Evolutionary conservation across 2,329 filamentous ascomycete species (phyloP), one percentile per base, ranked within the genome.

Genomic region (Apiospora rasikravindrae): DNA sequence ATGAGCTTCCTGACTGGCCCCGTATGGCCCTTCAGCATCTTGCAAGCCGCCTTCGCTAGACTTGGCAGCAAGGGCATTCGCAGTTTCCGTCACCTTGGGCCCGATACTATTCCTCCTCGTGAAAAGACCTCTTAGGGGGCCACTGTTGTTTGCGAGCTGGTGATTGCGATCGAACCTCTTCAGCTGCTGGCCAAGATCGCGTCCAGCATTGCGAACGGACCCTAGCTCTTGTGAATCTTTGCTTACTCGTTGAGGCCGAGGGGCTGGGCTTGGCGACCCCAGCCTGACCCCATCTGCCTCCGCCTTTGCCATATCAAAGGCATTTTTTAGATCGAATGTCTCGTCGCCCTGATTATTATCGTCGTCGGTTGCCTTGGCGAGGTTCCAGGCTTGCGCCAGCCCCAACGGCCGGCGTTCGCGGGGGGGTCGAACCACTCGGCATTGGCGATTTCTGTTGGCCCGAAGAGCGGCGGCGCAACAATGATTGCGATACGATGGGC

Each of bases 201-300:
- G 40, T 40, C 47, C 68, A 26, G 49, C 37, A 51, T 57, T 53
- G 29, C 29, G 68, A 51, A n/a, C 19, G 19, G 45, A 24, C 13
- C 40, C 66, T 26, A 68, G 7, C 40, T 68, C 44, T 10, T 68
- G n/a, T 29, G 66, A 29, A 45, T 33, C n/a, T 29, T 37, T 68
- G 3, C 40, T 10, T 68, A 24, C 6, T 45, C 44, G 26, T 26
- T 68, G 66, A 29, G 68, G 68, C 26, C 68, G 68, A 51, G 68
- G 68, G 22, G 68, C 68, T 11, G 78, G 78, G 75, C 79, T 80
- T 71, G 79, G 79, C 24, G 79, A 80, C 7, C 77, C 79, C 69
- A 79, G 76, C 51, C 78, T 77, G 69, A 74, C 70, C 16, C 75
- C 74, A 45, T 80, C 74, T 64, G 76, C 73, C 69, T 78, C 77